Evolutionary conservation across 208 protist species (phyloP).

Genomic region (Porcisia hertigi): DNA sequence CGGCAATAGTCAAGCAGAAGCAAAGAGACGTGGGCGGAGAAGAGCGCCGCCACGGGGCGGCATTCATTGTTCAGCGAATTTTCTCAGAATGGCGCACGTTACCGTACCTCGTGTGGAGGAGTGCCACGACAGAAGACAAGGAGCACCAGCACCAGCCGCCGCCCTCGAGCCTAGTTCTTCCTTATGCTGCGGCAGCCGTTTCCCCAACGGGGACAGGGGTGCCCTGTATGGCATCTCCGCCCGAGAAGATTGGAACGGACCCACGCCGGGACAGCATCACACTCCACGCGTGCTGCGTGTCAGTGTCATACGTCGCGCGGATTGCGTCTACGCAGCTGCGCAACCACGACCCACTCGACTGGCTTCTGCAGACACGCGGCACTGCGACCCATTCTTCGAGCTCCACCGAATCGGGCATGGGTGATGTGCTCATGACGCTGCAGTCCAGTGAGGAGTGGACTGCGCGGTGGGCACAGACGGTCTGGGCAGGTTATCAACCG

Average conservation of each 20-base stretch:
- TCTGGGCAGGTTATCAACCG: conserved; percentile 22
- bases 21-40: neutral
- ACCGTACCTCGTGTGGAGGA: conserved; percentile 16
- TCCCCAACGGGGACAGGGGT: neutral
- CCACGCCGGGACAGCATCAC: conserved; percentile 2
- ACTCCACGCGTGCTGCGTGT: conserved; percentile 23
- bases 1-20: neutral
- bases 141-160: neutral
- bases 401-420: neutral
- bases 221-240: neutral
- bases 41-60: neutral
- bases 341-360: conserved; percentile 23
- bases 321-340: neutral
- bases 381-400: neutral
- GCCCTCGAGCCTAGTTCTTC: conserved; percentile 15
- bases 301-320: conserved; percentile 12
- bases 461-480: conserved; percentile 17
- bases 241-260: no score
- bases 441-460: conserved; percentile 2
- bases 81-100: conserved; percentile 26
- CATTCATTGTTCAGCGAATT: conserved; percentile 30
- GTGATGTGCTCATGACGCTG: conserved; percentile 28
- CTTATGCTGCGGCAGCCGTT: neutral
- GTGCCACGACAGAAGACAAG: neutral
- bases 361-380: conserved; percentile 11